Evolutionary conservation across 2,329 filamentous ascomycete species (phyloP).

Genomic region (Alternaria sp.): DNA sequence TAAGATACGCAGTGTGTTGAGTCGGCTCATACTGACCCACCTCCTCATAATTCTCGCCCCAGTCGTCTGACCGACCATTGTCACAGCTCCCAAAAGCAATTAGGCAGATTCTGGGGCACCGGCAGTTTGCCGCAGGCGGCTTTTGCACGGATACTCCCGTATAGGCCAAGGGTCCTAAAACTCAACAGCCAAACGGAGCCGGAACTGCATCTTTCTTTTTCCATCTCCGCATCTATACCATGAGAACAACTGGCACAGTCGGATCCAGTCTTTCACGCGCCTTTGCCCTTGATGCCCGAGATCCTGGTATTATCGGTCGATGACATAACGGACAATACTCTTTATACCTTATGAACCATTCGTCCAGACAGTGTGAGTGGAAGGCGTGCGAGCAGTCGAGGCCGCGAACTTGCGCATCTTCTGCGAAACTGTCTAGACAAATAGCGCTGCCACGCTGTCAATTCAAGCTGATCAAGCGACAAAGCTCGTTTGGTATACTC

Average conservation of each 20-base stretch:
- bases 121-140: neutral
- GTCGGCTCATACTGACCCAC: constrained; percentile 1
- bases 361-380: constrained; percentile 50
- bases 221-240: constrained; percentile 29
- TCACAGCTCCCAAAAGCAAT: neutral
- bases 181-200: neutral
- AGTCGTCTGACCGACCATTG: neutral
- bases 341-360: constrained; percentile 50
- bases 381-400: constrained; percentile 50
- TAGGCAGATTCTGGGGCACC: neutral
- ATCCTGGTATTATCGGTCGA: constrained; percentile 46
- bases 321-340: constrained; percentile 53
- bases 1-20: neutral
- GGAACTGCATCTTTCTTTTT: neutral
- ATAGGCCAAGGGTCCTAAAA: neutral
- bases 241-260: constrained; percentile 32
- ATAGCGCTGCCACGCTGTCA: constrained; percentile 43
- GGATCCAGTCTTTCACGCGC: constrained; percentile 17
- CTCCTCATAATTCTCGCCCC: neutral
- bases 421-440: constrained; percentile 48
- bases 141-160: constrained; percentile 1
- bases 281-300: constrained; percentile 20
- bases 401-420: constrained; percentile 46
- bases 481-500: neutral
- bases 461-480: neutral